phyloP scores from a whole-genome alignment of 768 basidiomycete genomes.

The Lanmaoa rubissima region DNA sequence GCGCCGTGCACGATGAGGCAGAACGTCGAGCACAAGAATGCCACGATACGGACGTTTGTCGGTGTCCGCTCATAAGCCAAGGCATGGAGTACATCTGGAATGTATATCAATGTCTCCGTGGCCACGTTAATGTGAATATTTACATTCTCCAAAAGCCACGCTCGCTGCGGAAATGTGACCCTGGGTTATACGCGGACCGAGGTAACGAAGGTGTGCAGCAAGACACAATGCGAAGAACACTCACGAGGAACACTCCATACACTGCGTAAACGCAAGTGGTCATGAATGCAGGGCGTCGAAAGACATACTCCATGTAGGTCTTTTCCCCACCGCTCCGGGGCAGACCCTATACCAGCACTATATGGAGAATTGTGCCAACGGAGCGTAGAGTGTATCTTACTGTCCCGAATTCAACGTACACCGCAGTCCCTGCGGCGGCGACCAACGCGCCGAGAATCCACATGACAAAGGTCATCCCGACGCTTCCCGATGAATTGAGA shows the following conservation, averaged over 20 bases:
- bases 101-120: background rate
- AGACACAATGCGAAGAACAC: constrained; percentile 17
- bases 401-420: constrained; percentile 75
- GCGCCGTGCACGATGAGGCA: constrained; percentile 57
- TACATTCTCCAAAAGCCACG: constrained; percentile 75
- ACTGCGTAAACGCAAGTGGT: constrained; percentile 56
- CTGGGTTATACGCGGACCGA: constrained; percentile 30
- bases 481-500: constrained; percentile 63
- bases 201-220: background rate
- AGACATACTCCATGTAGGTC: constrained; percentile 74
- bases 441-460: constrained; percentile 69
- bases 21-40: constrained; percentile 54
- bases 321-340: constrained; percentile 76
- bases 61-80: constrained; percentile 45
- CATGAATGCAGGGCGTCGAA: constrained; percentile 58
- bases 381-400: constrained; percentile 34
- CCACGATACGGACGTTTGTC: constrained; percentile 50
- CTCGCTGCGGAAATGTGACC: constrained; percentile 58
- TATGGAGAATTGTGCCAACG: background rate
- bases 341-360: constrained; percentile 45
- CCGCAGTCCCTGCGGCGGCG: constrained; percentile 63
- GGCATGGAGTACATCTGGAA: constrained; percentile 59
- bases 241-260: constrained; percentile 57
- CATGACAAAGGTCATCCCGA: constrained; percentile 65
- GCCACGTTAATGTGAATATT: constrained; percentile 3